These are phyloP conservation scores for Fusarium tjaetaba DNA, from an alignment of 2,329 filamentous ascomycete genomes.

Conservation along the genomic window DNA sequence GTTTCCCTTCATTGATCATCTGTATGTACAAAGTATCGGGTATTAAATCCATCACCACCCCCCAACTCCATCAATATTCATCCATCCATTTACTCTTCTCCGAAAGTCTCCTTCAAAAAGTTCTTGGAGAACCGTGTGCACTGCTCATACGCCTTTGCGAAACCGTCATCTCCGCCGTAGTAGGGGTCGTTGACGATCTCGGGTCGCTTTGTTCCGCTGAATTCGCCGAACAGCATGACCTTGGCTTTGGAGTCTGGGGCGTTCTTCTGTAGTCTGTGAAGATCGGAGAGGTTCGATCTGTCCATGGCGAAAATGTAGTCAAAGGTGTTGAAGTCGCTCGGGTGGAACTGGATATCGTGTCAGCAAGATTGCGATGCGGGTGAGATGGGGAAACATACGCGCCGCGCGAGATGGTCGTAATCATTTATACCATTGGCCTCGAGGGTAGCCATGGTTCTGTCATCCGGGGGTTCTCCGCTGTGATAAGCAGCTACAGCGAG, in stretches of 20 bases:
- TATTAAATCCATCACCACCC: slow-evolving; percentile 33
- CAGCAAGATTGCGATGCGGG: not conserved
- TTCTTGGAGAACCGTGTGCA: slow-evolving; percentile 79
- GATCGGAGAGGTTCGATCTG: slow-evolving; percentile 77
- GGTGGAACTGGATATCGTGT: slow-evolving; percentile 55
- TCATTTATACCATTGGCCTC: slow-evolving; percentile 76
- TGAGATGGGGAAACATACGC: slow-evolving; percentile 61
- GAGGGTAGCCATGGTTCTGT: slow-evolving; percentile 84
- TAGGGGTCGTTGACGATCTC: slow-evolving; percentile 91
- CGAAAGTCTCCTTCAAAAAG: slow-evolving; percentile 70
- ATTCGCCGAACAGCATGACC: slow-evolving; percentile 87
- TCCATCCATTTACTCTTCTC: slow-evolving; percentile 14
- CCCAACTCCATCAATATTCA: not conserved
- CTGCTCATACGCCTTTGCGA: slow-evolving; percentile 88
- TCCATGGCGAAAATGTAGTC: slow-evolving; percentile 99
- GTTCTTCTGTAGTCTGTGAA: slow-evolving; percentile 68
- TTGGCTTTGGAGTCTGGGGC: slow-evolving; percentile 68
- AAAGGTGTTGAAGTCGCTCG: slow-evolving; percentile 82
- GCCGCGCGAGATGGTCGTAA: slow-evolving; percentile 81
- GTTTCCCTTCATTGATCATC: slow-evolving; percentile 3
- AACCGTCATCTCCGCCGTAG: slow-evolving; percentile 86
- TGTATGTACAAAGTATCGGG: slow-evolving; percentile 40
- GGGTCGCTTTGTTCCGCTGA: slow-evolving; percentile 69
- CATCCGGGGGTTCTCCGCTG: slow-evolving; percentile 77
- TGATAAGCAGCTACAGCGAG: slow-evolving; percentile 78